These are phyloP conservation scores for Peziza echinospora DNA, from an alignment of 495 filamentous ascomycete genomes.

Conservation along the genomic window DNA sequence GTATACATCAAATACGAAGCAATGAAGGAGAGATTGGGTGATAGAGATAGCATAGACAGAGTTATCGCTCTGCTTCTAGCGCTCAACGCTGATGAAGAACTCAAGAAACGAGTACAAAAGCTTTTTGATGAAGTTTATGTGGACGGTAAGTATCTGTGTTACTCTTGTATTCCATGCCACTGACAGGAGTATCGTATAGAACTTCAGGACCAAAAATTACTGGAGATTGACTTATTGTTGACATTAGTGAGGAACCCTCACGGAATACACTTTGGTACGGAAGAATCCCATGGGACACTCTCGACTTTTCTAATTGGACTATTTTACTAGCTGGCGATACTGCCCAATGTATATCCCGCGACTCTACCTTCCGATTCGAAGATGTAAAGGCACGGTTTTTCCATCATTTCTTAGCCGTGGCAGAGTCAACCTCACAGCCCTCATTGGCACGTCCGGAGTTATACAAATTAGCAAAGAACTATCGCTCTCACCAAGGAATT, in stretches of 20 bases:
- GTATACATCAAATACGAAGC: constrained; percentile 23
- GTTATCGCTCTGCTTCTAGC: constrained; percentile 12
- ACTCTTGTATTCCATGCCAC: neutral
- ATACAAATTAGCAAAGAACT: constrained; percentile 22
- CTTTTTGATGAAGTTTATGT: constrained; percentile 26
- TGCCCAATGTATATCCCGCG: constrained; percentile 26
- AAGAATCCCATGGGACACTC: too few relatives aligned
- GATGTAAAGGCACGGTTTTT: constrained; percentile 25
- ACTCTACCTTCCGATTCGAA: constrained; percentile 25
- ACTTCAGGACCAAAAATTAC: constrained; percentile 23
- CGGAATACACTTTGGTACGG: constrained; percentile 21
- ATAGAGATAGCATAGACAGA: constrained; percentile 23
- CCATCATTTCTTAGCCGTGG: constrained; percentile 16
- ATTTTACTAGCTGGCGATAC: constrained; percentile 22
- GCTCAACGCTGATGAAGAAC: constrained; percentile 4
- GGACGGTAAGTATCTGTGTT: constrained; percentile 19
- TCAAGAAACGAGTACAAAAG: constrained; percentile 3
- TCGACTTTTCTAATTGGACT: too few relatives aligned
- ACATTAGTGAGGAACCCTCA: constrained; percentile 19
- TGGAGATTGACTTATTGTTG: constrained; percentile 23
- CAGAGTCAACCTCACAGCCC: constrained; percentile 5
- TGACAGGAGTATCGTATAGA: constrained; percentile 16
- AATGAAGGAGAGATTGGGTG: constrained; percentile 16
- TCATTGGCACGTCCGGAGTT: constrained; percentile 15
- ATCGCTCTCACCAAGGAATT: constrained; percentile 27